Percentiles rank a stretch among this genome's conserved stretches.
Conservation (phyloP, 345 rosid species). For the Pseudoturritis turrita region DNA sequence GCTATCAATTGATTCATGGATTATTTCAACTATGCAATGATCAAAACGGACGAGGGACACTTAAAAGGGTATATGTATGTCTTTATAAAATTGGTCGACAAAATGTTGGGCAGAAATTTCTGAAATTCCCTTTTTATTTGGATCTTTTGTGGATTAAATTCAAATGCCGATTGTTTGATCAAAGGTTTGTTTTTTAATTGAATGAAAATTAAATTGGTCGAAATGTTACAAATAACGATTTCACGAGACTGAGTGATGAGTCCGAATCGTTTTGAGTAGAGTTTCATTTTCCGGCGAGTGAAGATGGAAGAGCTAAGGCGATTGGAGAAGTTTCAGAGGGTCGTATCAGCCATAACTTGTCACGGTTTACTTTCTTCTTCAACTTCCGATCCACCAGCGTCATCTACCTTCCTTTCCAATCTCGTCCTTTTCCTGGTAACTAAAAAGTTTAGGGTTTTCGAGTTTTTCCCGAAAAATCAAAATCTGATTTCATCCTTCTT, state of each 20-base stretch:
- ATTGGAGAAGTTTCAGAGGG: slow-evolving; percentile 62
- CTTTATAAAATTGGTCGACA: too few relatives aligned
- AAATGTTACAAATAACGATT: neutral
- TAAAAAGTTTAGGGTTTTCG: neutral
- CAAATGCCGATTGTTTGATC: too few relatives aligned
- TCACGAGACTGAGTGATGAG: neutral
- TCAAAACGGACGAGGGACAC: too few relatives aligned
- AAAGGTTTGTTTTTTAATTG: too few relatives aligned
- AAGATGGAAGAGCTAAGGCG: slow-evolving; percentile 71
- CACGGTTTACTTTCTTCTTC: slow-evolving; percentile 35
- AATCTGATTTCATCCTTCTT: neutral
- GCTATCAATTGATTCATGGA: too few relatives aligned
- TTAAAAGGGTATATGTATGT: too few relatives aligned
- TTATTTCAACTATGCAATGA: too few relatives aligned
- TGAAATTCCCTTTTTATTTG: too few relatives aligned
- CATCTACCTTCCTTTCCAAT: slow-evolving; percentile 61
- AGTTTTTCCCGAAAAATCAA: neutral
- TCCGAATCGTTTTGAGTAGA: neutral
- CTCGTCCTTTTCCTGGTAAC: slow-evolving; percentile 57
- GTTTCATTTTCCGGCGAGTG: neutral
- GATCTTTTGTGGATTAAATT: too few relatives aligned
- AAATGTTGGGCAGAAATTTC: too few relatives aligned
- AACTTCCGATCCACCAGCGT: slow-evolving; percentile 25
- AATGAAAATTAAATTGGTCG: too few relatives aligned
- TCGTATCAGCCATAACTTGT: slow-evolving; percentile 42